Evolutionary conservation across 306 rosid species (phyloP).

Genomic region (Dalbergia oliveri): DNA sequence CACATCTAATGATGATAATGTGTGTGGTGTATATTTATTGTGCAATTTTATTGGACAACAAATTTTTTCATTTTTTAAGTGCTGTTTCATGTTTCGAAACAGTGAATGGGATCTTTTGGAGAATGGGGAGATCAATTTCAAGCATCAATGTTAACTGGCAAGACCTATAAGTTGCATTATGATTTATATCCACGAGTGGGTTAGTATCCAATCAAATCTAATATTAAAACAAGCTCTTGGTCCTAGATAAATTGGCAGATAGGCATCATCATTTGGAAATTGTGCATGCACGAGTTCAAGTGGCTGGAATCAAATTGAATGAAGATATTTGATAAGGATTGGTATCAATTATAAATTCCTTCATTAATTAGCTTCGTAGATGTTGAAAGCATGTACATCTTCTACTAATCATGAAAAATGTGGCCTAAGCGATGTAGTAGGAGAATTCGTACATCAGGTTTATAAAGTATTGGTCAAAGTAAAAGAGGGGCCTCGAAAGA

Average conservation of each 20-base stretch:
- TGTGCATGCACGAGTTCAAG: conserved; percentile 46
- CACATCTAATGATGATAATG: no score
- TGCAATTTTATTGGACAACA: no score
- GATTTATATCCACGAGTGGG: conserved; percentile 53
- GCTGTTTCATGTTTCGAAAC: conserved; percentile 62
- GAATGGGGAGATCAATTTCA: conserved; percentile 35
- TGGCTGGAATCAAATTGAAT: conserved; percentile 34
- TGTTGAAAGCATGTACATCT: background rate
- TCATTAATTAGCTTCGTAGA: background rate
- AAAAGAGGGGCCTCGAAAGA: background rate
- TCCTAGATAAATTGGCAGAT: conserved; percentile 35
- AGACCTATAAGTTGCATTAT: conserved; percentile 32
- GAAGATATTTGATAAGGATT: conserved; percentile 34
- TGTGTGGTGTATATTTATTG: no score
- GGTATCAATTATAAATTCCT: conserved; percentile 1
- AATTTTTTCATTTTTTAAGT: no score
- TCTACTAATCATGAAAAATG: background rate
- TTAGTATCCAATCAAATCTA: conserved; percentile 55
- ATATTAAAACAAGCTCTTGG: conserved; percentile 39
- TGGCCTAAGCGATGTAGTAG: conserved; percentile 1
- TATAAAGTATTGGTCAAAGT: conserved; percentile 13
- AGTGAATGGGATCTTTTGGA: conserved; percentile 52
- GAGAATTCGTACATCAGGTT: background rate
- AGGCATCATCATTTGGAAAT: background rate
- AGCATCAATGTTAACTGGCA: conserved; percentile 42